A percentile compares a stretch with the other conserved stretches of the same genome.
These are phyloP conservation scores for Allomyces javanicus DNA, from an alignment of 192 early-diverging fungal species.

Conservation along the genomic window DNA sequence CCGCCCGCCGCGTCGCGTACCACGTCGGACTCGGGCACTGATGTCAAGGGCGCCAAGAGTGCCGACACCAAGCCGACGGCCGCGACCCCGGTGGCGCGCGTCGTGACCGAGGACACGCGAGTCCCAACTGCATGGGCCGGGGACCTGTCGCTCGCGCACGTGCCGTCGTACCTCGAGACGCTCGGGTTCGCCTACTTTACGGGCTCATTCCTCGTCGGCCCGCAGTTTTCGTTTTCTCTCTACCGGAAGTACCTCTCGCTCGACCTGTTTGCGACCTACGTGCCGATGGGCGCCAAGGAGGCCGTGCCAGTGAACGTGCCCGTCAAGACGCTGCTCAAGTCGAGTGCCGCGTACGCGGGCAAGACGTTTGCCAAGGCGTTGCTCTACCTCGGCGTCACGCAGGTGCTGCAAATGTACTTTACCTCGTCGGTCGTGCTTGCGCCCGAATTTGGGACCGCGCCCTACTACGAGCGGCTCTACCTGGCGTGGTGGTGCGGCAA, in stretches of 20 bases:
- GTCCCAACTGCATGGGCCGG: background rate
- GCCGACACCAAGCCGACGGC: conserved; percentile 1
- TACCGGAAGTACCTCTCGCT: conserved; percentile 24
- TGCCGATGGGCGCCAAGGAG: conserved; percentile 12
- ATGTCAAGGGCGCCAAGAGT: conserved; percentile 4
- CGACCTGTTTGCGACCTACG: conserved; percentile 17
- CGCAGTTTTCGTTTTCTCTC: conserved; percentile 39
- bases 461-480: conserved; percentile 4
- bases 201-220: conserved; percentile 34
- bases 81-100: background rate
- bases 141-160: conserved; percentile 16
- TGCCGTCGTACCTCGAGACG: conserved; percentile 23
- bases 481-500: background rate
- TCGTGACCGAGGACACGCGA: background rate
- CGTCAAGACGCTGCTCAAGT: background rate
- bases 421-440: conserved; percentile 20
- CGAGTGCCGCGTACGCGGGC: conserved; percentile 4
- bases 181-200: conserved; percentile 34
- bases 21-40: conserved; percentile 7
- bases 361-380: conserved; percentile 17
- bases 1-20: conserved; percentile 2
- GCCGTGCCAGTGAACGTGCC: background rate
- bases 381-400: conserved; percentile 21
- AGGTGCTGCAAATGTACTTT: conserved; percentile 21
- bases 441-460: conserved; percentile 14